Conservation (phyloP, 768 basidiomycete species). For the Lentinula sp. region DNA sequence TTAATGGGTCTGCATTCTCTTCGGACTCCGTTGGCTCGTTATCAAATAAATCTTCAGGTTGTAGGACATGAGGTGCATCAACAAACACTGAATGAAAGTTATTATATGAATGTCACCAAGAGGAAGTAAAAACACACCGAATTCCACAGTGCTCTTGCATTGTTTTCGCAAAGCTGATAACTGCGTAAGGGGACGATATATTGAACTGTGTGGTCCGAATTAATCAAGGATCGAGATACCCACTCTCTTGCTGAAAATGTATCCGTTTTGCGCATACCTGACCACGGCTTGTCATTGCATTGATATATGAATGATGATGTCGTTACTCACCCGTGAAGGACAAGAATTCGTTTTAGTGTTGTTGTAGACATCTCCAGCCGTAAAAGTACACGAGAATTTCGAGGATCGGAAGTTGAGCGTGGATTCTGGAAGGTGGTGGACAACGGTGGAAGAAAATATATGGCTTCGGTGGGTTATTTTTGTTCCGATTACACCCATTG, state of each 20-base stretch:
- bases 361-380: neutral
- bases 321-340: constrained; percentile 1
- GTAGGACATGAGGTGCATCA: constrained; percentile 63
- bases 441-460: neutral
- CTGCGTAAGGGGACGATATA: neutral
- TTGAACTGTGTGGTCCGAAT: neutral
- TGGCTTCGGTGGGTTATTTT: neutral
- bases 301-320: neutral
- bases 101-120: neutral
- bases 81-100: constrained; percentile 49
- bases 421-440: neutral
- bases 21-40: constrained; percentile 16
- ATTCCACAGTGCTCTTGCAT: constrained; percentile 3
- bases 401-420: neutral
- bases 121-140: neutral
- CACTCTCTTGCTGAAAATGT: constrained; percentile 3
- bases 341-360: constrained; percentile 1
- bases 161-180: constrained; percentile 1
- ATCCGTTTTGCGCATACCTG: constrained; percentile 1
- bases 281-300: neutral
- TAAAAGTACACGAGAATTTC: neutral
- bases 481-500: neutral
- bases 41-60: constrained; percentile 50
- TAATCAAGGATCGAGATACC: neutral
- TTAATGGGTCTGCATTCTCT: constrained; percentile 43